phyloP scores from a whole-genome alignment of 306 rosid species.

The Vicia sativa region DNA sequence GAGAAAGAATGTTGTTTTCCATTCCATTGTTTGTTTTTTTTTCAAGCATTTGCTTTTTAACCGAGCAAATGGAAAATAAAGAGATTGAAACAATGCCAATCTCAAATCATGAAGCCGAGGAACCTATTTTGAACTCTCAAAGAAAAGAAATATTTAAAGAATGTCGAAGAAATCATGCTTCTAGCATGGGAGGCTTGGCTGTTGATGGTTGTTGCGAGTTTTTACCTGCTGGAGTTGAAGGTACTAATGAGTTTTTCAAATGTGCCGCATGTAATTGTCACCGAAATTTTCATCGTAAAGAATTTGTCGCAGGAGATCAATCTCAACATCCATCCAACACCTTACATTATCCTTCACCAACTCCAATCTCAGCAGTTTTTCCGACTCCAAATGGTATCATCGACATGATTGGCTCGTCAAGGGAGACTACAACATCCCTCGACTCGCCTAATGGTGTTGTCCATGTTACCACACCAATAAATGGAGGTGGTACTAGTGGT shows the following conservation, averaged over 20 bases:
- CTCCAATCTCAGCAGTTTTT: neutral
- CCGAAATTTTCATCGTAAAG: neutral
- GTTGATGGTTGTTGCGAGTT: conserved; percentile 3
- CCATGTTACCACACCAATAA: neutral
- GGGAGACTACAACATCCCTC: neutral
- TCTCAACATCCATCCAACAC: neutral
- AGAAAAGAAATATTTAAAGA: neutral
- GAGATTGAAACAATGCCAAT: neutral
- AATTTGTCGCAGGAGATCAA: neutral
- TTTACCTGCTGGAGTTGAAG: neutral
- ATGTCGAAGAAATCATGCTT: neutral
- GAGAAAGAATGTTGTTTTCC: neutral
- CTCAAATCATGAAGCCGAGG: neutral
- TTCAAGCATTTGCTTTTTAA: neutral
- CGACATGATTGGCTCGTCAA: neutral
- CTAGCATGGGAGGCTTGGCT: neutral
- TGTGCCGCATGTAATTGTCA: neutral
- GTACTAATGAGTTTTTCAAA: neutral
- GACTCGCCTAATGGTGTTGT: neutral
- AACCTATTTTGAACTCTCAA: neutral
- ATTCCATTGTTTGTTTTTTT: neutral
- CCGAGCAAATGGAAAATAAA: neutral
- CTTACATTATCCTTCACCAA: neutral
- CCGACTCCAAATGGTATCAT: neutral
- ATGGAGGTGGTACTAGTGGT: conserved; percentile 16